Conservation (phyloP, 805 yeast species). For the Ogataea trehalophila region DNA sequence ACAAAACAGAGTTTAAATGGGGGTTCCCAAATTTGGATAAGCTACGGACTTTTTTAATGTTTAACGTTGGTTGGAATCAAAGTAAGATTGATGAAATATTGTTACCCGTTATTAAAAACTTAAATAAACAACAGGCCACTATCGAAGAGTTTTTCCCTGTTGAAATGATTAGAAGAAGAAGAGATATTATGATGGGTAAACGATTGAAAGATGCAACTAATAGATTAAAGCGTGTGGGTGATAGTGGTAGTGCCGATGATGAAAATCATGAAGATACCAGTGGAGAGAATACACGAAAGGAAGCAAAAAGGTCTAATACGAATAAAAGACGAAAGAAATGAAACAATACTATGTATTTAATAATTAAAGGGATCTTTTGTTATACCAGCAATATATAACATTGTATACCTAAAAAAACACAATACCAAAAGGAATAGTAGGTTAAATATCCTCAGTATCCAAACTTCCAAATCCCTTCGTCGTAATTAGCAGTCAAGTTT, state of each 20-base stretch:
- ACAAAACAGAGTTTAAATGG: constrained; percentile 78
- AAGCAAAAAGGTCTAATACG: not conserved
- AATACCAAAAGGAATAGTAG: no score
- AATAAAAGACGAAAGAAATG: not conserved
- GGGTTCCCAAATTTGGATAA: constrained; percentile 83
- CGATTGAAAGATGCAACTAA: constrained; percentile 55
- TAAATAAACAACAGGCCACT: constrained; percentile 65
- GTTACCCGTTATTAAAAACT: constrained; percentile 76
- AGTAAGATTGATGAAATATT: constrained; percentile 74
- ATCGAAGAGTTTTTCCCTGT: constrained; percentile 66
- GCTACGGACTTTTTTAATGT: constrained; percentile 63
- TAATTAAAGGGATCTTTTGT: no score
- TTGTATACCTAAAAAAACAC: not conserved
- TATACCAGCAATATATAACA: not conserved
- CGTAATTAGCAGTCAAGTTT: constrained; percentile 56
- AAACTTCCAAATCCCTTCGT: constrained; percentile 35
- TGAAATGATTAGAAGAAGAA: constrained; percentile 43
- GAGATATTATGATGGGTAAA: constrained; percentile 50
- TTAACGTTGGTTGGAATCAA: constrained; percentile 75
- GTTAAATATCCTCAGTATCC: constrained; percentile 10
- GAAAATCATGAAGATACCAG: no score
- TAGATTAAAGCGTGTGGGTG: constrained; percentile 33
- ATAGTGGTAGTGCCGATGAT: not conserved
- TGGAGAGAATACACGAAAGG: no score
- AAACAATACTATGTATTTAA: not conserved